Conservation (phyloP, 2,329 filamentous ascomycete species). For the Endoconidiophora laricicola region DNA sequence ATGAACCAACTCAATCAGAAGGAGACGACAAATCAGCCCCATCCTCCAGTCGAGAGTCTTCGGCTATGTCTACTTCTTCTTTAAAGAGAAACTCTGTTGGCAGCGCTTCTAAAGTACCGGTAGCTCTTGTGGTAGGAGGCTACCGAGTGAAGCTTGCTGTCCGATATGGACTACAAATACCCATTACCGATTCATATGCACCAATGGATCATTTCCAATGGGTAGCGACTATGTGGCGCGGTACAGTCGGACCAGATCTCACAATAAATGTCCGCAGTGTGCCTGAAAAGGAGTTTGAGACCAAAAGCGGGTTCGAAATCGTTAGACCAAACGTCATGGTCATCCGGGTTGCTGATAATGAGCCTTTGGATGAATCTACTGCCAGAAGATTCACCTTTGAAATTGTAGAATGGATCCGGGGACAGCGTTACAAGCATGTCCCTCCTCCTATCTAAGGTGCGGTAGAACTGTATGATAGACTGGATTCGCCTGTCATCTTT, state of each 20-base stretch:
- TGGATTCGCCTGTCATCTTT: too few relatives aligned
- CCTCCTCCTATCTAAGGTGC: too few relatives aligned
- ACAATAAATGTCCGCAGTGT: conserved; percentile 46
- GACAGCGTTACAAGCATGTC: too few relatives aligned
- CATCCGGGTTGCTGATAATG: conserved; percentile 28
- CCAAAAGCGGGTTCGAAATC: conserved; percentile 26
- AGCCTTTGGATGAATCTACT: conserved; percentile 47
- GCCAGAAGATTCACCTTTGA: conserved; percentile 70
- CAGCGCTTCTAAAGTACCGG: conserved; percentile 15
- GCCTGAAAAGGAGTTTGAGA: conserved; percentile 22
- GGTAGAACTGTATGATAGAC: too few relatives aligned
- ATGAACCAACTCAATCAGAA: neutral
- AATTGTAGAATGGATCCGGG: conserved; percentile 59
- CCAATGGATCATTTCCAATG: conserved; percentile 93
- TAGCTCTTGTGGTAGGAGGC: conserved; percentile 59
- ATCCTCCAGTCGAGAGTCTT: too few relatives aligned
- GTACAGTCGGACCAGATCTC: conserved; percentile 65
- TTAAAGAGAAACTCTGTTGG: neutral
- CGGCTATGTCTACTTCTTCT: too few relatives aligned
- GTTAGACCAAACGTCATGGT: conserved; percentile 26
- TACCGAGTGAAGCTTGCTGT: conserved; percentile 72
- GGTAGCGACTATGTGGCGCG: conserved; percentile 88
- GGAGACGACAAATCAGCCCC: neutral
- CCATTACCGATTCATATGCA: conserved; percentile 60
- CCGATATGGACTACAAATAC: conserved; percentile 53